A percentile compares a stretch with the other conserved stretches of the same genome.
Evolutionary conservation across 768 basidiomycete genomes (phyloP).

Genomic region (Tulasnella sp.): DNA sequence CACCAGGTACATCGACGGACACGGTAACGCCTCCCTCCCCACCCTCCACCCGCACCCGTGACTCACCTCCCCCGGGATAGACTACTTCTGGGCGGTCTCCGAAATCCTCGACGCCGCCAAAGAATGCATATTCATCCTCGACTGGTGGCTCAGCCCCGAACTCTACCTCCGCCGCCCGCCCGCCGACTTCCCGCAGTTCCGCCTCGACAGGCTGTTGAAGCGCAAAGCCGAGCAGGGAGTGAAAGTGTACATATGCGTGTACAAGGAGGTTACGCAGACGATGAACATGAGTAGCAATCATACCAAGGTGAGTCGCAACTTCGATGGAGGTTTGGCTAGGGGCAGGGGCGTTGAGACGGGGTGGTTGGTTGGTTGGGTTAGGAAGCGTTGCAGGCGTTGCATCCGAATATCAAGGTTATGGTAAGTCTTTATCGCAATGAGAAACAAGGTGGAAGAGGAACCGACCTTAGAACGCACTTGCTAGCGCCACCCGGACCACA

Average conservation of each 20-base stretch:
- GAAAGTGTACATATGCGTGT: slow-evolving; percentile 81
- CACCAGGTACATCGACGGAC: slow-evolving; percentile 77
- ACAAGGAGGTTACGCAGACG: slow-evolving; percentile 92
- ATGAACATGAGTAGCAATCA: slow-evolving; percentile 84
- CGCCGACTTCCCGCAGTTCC: slow-evolving; percentile 72
- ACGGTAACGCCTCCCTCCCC: slow-evolving; percentile 39
- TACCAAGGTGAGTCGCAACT: slow-evolving; percentile 48
- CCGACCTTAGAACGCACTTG: background rate
- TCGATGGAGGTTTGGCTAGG: too few species aligned
- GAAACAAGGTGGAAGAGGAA: background rate
- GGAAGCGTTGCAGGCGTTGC: slow-evolving; percentile 68
- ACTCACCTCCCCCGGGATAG: slow-evolving; percentile 10
- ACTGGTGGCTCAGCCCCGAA: slow-evolving; percentile 84
- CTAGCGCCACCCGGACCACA: slow-evolving; percentile 74
- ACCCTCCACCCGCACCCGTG: background rate
- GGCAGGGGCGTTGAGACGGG: background rate
- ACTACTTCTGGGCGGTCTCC: slow-evolving; percentile 92
- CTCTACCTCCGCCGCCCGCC: slow-evolving; percentile 89
- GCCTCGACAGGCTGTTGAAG: slow-evolving; percentile 73
- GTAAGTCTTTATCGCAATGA: slow-evolving; percentile 1
- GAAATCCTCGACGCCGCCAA: slow-evolving; percentile 73
- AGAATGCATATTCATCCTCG: slow-evolving; percentile 82
- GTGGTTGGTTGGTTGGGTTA: background rate
- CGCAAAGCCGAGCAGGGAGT: slow-evolving; percentile 90
- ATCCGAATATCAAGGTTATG: slow-evolving; percentile 81